Evolutionary conservation across 352 stramenopile species (phyloP).

Genomic region (Globisporangium acanthophoron): DNA sequence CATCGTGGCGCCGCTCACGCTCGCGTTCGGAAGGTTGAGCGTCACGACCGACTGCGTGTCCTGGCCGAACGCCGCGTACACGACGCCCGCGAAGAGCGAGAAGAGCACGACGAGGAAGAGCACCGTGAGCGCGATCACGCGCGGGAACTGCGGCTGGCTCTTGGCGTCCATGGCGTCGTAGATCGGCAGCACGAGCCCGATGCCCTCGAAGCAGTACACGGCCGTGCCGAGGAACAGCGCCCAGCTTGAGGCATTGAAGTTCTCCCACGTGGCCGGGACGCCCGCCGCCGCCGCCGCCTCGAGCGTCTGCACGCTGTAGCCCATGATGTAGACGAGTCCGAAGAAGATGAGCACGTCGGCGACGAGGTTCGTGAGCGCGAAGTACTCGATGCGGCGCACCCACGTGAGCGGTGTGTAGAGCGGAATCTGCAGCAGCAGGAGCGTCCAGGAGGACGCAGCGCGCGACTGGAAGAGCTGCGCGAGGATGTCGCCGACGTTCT

Average conservation of each 20-base stretch:
- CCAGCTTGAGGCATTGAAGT: conserved; percentile 65
- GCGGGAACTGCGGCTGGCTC: conserved; percentile 57
- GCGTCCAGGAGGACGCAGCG: conserved; percentile 39
- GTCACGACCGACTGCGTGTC: conserved; percentile 55
- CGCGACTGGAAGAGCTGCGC: conserved; percentile 38
- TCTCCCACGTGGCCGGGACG: conserved; percentile 33
- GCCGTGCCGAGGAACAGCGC: conserved; percentile 55
- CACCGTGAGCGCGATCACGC: conserved; percentile 41
- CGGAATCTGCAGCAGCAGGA: conserved; percentile 59
- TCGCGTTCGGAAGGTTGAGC: conserved; percentile 47
- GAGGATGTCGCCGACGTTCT: conserved; percentile 62
- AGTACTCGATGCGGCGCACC: conserved; percentile 73
- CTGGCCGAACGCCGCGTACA: conserved; percentile 51
- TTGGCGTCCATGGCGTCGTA: conserved; percentile 56
- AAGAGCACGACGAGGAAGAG: conserved; percentile 50
- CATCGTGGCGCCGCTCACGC: conserved; percentile 49
- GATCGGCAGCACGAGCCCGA: conserved; percentile 60
- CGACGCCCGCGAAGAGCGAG: conserved; percentile 45
- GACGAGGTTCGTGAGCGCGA: conserved; percentile 62
- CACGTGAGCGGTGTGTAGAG: conserved; percentile 65
- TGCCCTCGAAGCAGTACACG: conserved; percentile 72
- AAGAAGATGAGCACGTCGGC: conserved; percentile 57
- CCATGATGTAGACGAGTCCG: conserved; percentile 51
- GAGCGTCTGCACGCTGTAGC: conserved; percentile 42
- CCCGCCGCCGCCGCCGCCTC: conserved; percentile 15